Percentiles rank a stretch among this genome's conserved stretches.
Conservation (phyloP, 495 filamentous ascomycete species). For the Aspergillus steynii region DNA sequence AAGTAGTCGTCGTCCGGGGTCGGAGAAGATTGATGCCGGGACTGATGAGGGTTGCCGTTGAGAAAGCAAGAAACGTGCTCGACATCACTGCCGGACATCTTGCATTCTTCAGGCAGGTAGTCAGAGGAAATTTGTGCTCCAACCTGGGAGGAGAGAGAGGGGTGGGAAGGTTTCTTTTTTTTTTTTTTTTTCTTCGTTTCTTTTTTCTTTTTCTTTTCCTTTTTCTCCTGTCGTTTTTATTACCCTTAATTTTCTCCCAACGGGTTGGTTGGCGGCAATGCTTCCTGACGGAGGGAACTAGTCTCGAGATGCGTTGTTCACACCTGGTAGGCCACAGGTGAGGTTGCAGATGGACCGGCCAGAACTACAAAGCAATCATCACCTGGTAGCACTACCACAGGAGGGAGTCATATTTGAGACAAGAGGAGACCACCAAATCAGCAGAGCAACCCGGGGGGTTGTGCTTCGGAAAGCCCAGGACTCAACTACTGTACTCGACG, state of each 20-base stretch:
- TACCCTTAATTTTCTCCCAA: slow-evolving; percentile 11
- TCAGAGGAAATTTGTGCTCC: slow-evolving; percentile 5
- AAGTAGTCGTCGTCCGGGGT: slow-evolving; percentile 33
- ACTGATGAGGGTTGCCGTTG: slow-evolving; percentile 33
- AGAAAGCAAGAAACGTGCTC: slow-evolving; percentile 42
- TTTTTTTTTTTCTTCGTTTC: neutral
- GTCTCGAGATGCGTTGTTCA: slow-evolving; percentile 48
- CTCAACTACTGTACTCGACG: neutral
- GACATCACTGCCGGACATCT: slow-evolving; percentile 49
- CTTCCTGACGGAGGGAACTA: slow-evolving; percentile 31
- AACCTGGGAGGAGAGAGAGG: neutral
- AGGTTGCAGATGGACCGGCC: slow-evolving; percentile 38
- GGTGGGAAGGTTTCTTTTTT: slow-evolving; percentile 4
- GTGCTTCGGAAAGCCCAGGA: neutral
- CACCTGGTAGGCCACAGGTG: slow-evolving; percentile 41
- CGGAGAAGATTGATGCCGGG: slow-evolving; percentile 42
- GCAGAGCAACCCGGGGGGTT: slow-evolving; percentile 13
- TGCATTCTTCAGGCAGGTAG: slow-evolving; percentile 42
- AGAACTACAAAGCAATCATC: slow-evolving; percentile 46
- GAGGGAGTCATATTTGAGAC: slow-evolving; percentile 42
- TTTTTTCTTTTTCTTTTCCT: slow-evolving; percentile 1
- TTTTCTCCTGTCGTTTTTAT: slow-evolving; percentile 9
- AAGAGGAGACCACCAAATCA: slow-evolving; percentile 21
- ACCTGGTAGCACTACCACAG: slow-evolving; percentile 41
- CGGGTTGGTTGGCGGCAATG: slow-evolving; percentile 32